Percentiles rank a stretch among this genome's conserved stretches.
These are phyloP conservation scores for Panicum hallii DNA, from an alignment of 202 grass and related monocot genomes.

Conservation along the genomic window DNA sequence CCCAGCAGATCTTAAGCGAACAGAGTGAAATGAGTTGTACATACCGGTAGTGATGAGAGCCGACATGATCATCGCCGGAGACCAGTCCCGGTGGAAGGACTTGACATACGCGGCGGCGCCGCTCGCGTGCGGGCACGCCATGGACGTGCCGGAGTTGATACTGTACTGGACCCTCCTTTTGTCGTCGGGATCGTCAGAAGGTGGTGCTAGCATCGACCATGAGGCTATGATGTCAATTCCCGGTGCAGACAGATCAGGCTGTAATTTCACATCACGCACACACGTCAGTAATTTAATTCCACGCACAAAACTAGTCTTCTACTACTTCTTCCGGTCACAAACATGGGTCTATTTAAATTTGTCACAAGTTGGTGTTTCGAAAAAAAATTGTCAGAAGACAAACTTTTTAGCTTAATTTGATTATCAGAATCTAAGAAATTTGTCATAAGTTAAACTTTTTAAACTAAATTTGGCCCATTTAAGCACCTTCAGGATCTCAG, in stretches of 20 bases:
- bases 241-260: conserved; percentile 59
- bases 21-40: background rate
- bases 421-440: no score
- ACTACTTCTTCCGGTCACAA: no score
- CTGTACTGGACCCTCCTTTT: conserved; percentile 27
- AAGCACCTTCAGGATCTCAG: conserved; percentile 37
- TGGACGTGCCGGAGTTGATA: conserved; percentile 59
- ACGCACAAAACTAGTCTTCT: no score
- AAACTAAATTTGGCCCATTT: no score
- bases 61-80: conserved; percentile 45
- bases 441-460: no score
- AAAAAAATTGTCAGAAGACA: no score
- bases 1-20: background rate
- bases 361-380: no score
- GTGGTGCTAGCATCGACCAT: conserved; percentile 4
- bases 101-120: conserved; percentile 54
- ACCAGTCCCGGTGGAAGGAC: conserved; percentile 52
- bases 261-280: no score
- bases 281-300: no score
- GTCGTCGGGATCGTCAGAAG: background rate
- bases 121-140: conserved; percentile 65
- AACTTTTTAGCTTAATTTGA: no score
- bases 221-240: conserved; percentile 51
- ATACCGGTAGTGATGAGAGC: conserved; percentile 55
- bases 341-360: no score